These are phyloP conservation scores for Lasiodiplodia citricola DNA, from an alignment of 2,329 filamentous ascomycete species.

Conservation along the genomic window DNA sequence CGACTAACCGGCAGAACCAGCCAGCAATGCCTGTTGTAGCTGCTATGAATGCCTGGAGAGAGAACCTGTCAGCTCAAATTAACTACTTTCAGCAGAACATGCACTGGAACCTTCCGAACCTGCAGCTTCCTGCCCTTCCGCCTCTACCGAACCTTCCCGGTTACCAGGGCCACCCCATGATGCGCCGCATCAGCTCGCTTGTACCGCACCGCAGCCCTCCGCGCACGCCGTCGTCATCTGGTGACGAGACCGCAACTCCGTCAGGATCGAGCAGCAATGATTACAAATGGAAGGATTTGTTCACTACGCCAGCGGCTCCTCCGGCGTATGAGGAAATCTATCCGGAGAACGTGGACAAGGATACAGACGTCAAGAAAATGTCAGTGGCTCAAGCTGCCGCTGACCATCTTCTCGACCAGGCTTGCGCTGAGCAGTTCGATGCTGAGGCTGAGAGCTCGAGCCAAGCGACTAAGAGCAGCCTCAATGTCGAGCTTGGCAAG, in stretches of 20 bases:
- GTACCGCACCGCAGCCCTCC: constrained; percentile 67
- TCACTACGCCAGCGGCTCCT: constrained; percentile 49
- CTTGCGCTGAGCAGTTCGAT: constrained; percentile 62
- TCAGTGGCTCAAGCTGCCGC: constrained; percentile 64
- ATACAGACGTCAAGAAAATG: constrained; percentile 55
- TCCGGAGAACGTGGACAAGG: constrained; percentile 54
- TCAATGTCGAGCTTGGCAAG: constrained; percentile 46
- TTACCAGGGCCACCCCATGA: constrained; percentile 73
- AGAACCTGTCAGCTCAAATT: constrained; percentile 69
- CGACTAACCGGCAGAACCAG: background rate
- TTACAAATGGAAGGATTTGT: constrained; percentile 33
- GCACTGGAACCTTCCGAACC: constrained; percentile 68
- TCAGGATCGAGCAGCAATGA: constrained; percentile 9
- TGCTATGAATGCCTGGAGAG: constrained; percentile 68
- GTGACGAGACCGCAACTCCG: constrained; percentile 44
- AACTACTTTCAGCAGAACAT: constrained; percentile 78
- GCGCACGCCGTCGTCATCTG: constrained; percentile 35
- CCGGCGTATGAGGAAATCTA: constrained; percentile 83
- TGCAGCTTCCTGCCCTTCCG: constrained; percentile 47
- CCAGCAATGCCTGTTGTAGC: constrained; percentile 39
- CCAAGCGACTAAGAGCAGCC: constrained; percentile 1
- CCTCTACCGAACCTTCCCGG: constrained; percentile 64
- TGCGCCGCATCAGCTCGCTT: constrained; percentile 73
- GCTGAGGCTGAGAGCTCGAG: constrained; percentile 43
- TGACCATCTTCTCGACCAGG: constrained; percentile 64